Conservation (phyloP, 768 basidiomycete species). For the Tricholoma bakamatsutake region DNA sequence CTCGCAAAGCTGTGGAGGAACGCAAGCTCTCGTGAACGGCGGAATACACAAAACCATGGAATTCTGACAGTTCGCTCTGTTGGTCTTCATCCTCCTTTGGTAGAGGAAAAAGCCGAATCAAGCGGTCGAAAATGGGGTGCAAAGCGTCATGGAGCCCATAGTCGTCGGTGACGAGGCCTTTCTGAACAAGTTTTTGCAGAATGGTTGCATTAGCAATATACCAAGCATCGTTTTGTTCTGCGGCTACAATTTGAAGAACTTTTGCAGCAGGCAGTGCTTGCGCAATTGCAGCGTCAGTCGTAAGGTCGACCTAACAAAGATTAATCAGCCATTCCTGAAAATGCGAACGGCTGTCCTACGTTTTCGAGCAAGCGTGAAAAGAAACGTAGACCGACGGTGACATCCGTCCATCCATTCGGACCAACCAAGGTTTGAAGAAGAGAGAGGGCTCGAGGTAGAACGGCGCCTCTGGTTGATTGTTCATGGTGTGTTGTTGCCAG, state of each 20-base stretch:
- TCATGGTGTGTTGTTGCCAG: constrained; percentile 69
- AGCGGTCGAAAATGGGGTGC: constrained; percentile 75
- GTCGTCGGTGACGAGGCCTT: constrained; percentile 81
- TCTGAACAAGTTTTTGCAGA: constrained; percentile 80
- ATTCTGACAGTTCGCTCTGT: constrained; percentile 63
- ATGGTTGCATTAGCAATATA: constrained; percentile 62
- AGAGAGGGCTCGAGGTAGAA: constrained; percentile 58
- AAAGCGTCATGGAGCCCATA: constrained; percentile 73
- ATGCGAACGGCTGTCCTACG: constrained; percentile 36
- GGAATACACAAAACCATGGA: constrained; percentile 70
- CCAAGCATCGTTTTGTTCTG: constrained; percentile 83
- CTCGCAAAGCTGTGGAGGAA: constrained; percentile 64
- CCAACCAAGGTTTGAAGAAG: constrained; percentile 76
- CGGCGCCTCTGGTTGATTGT: constrained; percentile 35
- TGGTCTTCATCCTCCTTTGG: constrained; percentile 78
- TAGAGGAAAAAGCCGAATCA: constrained; percentile 71
- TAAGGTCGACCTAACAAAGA: constrained; percentile 59
- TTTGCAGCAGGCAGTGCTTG: constrained; percentile 79
- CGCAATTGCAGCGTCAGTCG: constrained; percentile 53
- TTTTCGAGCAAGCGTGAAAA: constrained; percentile 82
- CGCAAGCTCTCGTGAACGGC: constrained; percentile 78
- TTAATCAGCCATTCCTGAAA: constrained; percentile 4
- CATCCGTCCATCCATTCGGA: constrained; percentile 83
- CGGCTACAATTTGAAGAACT: constrained; percentile 80
- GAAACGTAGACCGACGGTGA: constrained; percentile 86